Base-by-base conservation (phyloP, 345 rosid species). In the Salix viminalis region DNA sequence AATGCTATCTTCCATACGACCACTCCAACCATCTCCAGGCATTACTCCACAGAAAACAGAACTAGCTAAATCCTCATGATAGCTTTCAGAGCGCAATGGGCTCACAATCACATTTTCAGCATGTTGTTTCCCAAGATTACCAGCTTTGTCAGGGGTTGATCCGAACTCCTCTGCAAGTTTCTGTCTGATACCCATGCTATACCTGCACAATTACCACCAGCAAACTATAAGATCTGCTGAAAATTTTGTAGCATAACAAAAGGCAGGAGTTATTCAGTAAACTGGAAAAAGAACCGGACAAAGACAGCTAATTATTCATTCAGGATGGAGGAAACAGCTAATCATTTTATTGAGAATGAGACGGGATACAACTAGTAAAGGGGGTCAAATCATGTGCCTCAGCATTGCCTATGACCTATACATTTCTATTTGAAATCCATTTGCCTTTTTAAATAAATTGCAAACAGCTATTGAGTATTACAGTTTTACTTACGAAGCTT, bases 11-110 rank as follows among this genome's bases (percentile, higher is more conserved):
- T 96, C 99, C 97, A 93, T 91, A 16, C 98, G 94, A 70, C 99
- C 98, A 87, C 99, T 96, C 99, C 98, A 96, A 69, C 99, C 99
- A 88, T 96, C 99, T 80, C 99, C 99, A 69, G 99, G 99, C 78
- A 96, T 79, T 12, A 88, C 99, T 42, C 98, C 99, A 73, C 99
- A 93, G 78, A 96, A 96, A 75, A 90, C 52, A 73, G 99, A 96
- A 82, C 82, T 88, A 32, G 98, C 93, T 77, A 96, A 78, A 76
- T 85, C 97, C 70, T 76, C 84, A 8, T 88, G 94, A 85, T 96
- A 93, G 71, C 86, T 81, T 28, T 78, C 84, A 75, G 94, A 73
- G 79, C 94, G 98, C 28, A 78, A 66, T 10, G 89, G 86, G 64
- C 93, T 93, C 74, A 96, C 96, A 69, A 84, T 83, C 26, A 96